Base-by-base conservation (phyloP, 176 grass and related monocot genomes). In the Triticum aestivum region DNA sequence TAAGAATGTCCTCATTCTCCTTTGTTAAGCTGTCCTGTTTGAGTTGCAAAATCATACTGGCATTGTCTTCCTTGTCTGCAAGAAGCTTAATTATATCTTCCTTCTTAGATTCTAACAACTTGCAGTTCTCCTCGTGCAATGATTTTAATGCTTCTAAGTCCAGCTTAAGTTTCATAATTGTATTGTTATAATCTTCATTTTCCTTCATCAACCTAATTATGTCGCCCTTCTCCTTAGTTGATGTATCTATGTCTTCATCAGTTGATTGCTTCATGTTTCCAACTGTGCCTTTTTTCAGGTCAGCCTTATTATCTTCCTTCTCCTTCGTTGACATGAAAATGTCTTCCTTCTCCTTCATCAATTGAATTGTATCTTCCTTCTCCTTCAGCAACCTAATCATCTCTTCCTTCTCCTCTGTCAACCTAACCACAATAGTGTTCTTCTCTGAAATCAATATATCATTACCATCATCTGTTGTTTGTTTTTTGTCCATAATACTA, bases 121-220 rank as follows among this genome's bases (percentile, higher is more conserved):
- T 85, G 75, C 69, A 81, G 78, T 75, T 89, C 52, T 89, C 89
- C 41, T 89, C 80, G 24, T 84, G 81, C 35, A 71, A 87, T 20
- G 74, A 89, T 91, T 70, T 93, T 79, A 79, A 80, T 33, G 85
- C 44, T 84, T 93, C 89, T 69, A 88, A 52, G 81, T 91, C 86
- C 70, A 90, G 42, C 52, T 86, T 90, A 83, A 96, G 88, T 90
- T 96, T 91, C 56, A 87, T 78, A 91, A 91, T 88, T 64, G 45
- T 79, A 79, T 86, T 86, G 21, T 75, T 83, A 47, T 44, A 81
- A 81, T 93, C 89, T 45, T 90, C 87, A 68, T 88, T 95, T 61
- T 93, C 94, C 83, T 96, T 96, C 61, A 81, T 91, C 84, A 97
- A 77, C 77, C 77, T 93, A 83, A 35, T 81, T 73, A 93, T 69